Evolutionary conservation across 2,329 filamentous ascomycete species (phyloP).

Genomic region (Colletotrichum eleusines): DNA sequence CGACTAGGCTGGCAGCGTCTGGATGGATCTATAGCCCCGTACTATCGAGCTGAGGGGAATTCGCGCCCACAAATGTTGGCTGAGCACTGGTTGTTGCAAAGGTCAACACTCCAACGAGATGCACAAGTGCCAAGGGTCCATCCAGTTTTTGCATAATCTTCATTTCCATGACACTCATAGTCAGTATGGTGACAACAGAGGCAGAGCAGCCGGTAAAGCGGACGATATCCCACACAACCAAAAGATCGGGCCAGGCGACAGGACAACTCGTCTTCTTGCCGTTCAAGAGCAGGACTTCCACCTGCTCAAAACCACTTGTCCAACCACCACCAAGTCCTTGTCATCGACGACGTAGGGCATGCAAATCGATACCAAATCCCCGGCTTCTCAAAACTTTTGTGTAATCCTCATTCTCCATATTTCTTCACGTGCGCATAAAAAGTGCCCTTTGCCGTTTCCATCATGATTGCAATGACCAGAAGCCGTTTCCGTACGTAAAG

Average conservation of each 20-base stretch:
- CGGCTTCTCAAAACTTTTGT: constrained; percentile 35
- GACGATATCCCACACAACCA: constrained; percentile 4
- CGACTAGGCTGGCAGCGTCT: constrained; percentile 13
- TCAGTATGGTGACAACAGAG: constrained; percentile 18
- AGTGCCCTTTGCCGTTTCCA: constrained; percentile 19
- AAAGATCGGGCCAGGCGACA: constrained; percentile 14
- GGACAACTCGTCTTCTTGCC: constrained; percentile 24
- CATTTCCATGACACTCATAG: constrained; percentile 36
- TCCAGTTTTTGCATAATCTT: constrained; percentile 28
- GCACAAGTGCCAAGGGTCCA: neutral
- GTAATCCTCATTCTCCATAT: constrained; percentile 26
- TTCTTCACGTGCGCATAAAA: neutral
- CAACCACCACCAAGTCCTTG: constrained; percentile 24
- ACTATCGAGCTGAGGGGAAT: constrained; percentile 1
- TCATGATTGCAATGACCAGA: constrained; percentile 8
- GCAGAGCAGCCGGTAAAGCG: constrained; percentile 21
- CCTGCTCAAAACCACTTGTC: constrained; percentile 25
- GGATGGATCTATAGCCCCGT: constrained; percentile 15
- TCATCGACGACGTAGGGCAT: constrained; percentile 19
- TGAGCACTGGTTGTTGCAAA: neutral
- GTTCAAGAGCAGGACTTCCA: constrained; percentile 26
- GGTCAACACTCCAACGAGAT: neutral
- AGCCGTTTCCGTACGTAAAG: neutral
- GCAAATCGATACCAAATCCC: constrained; percentile 9
- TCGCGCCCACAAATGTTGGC: neutral